phyloP scores from a whole-genome alignment of 2,329 filamentous ascomycete species.

The Paecilomyces sp. region DNA sequence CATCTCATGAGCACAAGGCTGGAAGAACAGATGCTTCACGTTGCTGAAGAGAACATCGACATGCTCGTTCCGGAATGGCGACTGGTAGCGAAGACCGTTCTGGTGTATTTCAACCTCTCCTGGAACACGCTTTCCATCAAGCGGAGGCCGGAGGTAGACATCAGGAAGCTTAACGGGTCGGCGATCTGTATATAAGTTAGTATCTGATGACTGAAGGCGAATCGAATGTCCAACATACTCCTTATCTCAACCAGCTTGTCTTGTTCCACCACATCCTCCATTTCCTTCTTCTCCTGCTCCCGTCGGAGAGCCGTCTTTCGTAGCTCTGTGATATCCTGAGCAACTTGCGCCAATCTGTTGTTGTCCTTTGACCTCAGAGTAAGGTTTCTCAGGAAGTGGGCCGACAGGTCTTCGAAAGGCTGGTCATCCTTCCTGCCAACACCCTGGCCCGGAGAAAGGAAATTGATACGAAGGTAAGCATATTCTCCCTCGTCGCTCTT shows the following conservation, averaged over 20 bases:
- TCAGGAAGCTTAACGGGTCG: conserved; percentile 86
- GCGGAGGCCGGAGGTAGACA: conserved; percentile 87
- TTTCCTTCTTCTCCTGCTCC: conserved; percentile 98
- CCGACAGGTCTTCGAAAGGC: conserved; percentile 91
- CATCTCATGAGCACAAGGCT: conserved; percentile 90
- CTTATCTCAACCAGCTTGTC: conserved; percentile 93
- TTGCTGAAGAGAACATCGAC: conserved; percentile 97
- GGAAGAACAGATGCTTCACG: conserved; percentile 97
- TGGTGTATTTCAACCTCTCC: conserved; percentile 97
- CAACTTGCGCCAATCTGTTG: conserved; percentile 81
- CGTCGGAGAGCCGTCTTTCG: conserved; percentile 87
- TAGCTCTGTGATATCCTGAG: conserved; percentile 88
- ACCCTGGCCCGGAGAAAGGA: conserved; percentile 92
- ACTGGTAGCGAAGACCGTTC: conserved; percentile 94
- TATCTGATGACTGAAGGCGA: conserved; percentile 1
- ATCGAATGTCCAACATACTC: conserved; percentile 50
- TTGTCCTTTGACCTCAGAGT: conserved; percentile 91
- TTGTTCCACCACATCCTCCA: conserved; percentile 98
- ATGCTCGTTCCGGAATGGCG: conserved; percentile 69
- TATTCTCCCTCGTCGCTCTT: conserved; percentile 95
- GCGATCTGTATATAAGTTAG: conserved; percentile 60
- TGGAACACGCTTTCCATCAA: conserved; percentile 94
- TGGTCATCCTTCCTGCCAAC: conserved; percentile 96
- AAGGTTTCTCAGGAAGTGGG: conserved; percentile 91
- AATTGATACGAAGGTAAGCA: conserved; percentile 92